phyloP scores from a whole-genome alignment of 2,329 filamentous ascomycete species.

The Fusarium decemcellulare region DNA sequence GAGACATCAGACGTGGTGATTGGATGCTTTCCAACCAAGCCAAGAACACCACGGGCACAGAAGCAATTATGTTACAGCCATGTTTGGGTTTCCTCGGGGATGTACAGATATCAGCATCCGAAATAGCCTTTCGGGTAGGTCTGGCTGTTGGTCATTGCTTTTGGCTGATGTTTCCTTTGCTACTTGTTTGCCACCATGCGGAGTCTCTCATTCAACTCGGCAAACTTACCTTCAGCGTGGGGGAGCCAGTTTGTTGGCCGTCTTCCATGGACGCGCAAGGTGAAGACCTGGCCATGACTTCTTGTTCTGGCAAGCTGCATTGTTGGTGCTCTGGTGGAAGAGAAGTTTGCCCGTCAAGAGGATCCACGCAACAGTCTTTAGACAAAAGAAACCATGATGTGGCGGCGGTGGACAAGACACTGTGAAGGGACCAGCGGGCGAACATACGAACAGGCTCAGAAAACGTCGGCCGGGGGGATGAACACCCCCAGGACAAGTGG shows the following conservation, averaged over 20 bases:
- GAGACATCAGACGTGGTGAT: conserved; percentile 10
- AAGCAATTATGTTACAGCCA: neutral
- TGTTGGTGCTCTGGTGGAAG: conserved; percentile 5
- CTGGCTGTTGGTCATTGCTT: neutral
- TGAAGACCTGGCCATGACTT: neutral
- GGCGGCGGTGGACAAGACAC: conserved; percentile 13
- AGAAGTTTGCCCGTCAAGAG: neutral
- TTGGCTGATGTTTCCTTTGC: neutral
- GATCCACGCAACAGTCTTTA: conserved; percentile 13
- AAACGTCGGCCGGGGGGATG: conserved; percentile 18
- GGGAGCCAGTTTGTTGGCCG: neutral
- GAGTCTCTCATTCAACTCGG: neutral
- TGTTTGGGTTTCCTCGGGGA: neutral
- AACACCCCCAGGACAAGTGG: conserved; percentile 19
- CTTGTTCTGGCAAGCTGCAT: conserved; percentile 21
- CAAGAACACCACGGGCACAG: neutral
- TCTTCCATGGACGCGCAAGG: neutral
- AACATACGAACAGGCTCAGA: conserved; percentile 22
- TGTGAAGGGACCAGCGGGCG: neutral
- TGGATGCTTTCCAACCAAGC: conserved; percentile 8
- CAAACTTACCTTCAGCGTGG: neutral
- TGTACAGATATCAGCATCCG: neutral
- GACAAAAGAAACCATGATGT: conserved; percentile 18
- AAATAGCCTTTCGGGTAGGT: neutral
- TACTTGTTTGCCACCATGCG: conserved; percentile 2